A percentile compares a stretch with the other conserved stretches of the same genome.
Conservation (phyloP, 441 rosid species). For the Pelargonium australe region DNA sequence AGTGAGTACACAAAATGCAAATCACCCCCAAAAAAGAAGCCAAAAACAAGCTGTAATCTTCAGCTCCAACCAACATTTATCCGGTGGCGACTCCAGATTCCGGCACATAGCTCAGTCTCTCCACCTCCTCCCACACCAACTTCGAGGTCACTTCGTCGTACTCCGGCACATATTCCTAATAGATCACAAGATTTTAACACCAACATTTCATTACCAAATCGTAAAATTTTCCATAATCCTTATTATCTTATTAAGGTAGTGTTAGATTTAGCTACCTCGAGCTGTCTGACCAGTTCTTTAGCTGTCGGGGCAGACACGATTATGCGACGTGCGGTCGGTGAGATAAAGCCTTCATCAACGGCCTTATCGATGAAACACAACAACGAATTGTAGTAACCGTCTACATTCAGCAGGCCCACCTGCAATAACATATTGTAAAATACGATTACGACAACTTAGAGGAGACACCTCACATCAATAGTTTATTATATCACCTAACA, state of each 20-base stretch:
- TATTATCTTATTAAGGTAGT: too few relatives aligned
- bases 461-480: too few relatives aligned
- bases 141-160: slow-evolving; percentile 69
- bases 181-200: not conserved
- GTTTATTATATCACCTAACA: too few relatives aligned
- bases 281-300: slow-evolving; percentile 50
- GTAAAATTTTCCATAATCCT: not conserved
- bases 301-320: slow-evolving; percentile 84
- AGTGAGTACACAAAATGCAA: too few relatives aligned
- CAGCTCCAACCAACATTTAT: not conserved
- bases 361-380: slow-evolving; percentile 81
- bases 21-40: too few relatives aligned
- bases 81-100: slow-evolving; percentile 57
- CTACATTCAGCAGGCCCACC: slow-evolving; percentile 95
- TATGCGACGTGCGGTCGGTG: slow-evolving; percentile 73
- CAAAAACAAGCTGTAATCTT: not conserved
- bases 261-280: slow-evolving; percentile 51
- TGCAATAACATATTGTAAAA: slow-evolving; percentile 21
- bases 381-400: slow-evolving; percentile 87
- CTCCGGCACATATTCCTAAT: slow-evolving; percentile 69
- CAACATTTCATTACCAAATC: not conserved
- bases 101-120: slow-evolving; percentile 47
- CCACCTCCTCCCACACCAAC: slow-evolving; percentile 79
- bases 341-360: slow-evolving; percentile 88
- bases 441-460: not conserved